phyloP scores from a whole-genome alignment of 768 basidiomycete genomes.

The Ramaria rubella region DNA sequence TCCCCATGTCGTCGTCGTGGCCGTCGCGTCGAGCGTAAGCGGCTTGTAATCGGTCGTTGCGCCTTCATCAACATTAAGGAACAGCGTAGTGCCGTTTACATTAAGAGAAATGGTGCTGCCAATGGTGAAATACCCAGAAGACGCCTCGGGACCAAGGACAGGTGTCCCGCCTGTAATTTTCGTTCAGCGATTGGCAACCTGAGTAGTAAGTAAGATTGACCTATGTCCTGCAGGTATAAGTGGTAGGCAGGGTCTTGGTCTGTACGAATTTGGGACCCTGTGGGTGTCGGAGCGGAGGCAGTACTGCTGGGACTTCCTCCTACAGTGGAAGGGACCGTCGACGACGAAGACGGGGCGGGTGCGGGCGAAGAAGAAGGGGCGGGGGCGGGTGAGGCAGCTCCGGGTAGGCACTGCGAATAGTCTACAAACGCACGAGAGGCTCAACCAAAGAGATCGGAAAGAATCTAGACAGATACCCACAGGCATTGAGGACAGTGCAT shows the following conservation, averaged over 20 bases:
- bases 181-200: neutral
- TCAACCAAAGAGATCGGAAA: neutral
- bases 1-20: conserved; percentile 48
- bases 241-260: conserved; percentile 49
- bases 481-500: conserved; percentile 36
- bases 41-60: conserved; percentile 43
- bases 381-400: conserved; percentile 25
- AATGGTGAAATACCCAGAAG: conserved; percentile 46
- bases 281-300: conserved; percentile 21
- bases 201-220: conserved; percentile 23
- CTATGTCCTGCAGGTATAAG: conserved; percentile 47
- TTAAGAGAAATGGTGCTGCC: conserved; percentile 41
- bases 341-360: conserved; percentile 18
- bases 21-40: conserved; percentile 38
- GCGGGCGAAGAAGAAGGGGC: conserved; percentile 32
- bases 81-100: conserved; percentile 36
- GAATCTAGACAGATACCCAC: conserved; percentile 18
- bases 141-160: conserved; percentile 45
- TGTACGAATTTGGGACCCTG: conserved; percentile 44
- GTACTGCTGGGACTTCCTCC: conserved; percentile 15
- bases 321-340: neutral
- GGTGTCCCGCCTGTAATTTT: conserved; percentile 37
- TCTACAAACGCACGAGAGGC: conserved; percentile 31
- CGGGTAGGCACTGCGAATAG: conserved; percentile 50
- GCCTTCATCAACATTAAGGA: conserved; percentile 40